Evolutionary conservation across 1,284 basidiomycete species (phyloP), one percentile per base, ranked within the genome.

Genomic region (Singerocomus inundabilis): DNA sequence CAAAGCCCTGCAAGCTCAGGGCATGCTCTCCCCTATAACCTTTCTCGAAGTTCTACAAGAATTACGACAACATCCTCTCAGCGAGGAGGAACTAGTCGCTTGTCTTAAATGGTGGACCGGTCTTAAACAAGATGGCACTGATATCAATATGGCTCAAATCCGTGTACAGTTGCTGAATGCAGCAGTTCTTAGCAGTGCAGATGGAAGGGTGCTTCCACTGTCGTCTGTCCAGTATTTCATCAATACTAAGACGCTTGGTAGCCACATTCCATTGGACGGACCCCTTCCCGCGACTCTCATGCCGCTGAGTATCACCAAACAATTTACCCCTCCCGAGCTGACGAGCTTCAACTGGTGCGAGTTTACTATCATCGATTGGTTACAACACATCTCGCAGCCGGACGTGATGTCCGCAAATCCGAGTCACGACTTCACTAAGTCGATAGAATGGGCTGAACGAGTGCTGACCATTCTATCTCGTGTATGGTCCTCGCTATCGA

Each of bases 101-200:
- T 95, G 91, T 67, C 74, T 98, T 56, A 81, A 83, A 51, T 99
- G 96, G 96, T 97, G 94, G 91, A 81, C 88, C 46, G 69, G 71
- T 21, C 68, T 92, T 13, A 81, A 82, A 35, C 77, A 79, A 41
- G 75, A 79, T 10, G 67, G n/a, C 45, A n/a, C 55, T 3, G 53
- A 55, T 11, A 37, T 66, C 16, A 61, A 75, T n/a, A 66, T 81
- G 40, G 61, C 71, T 7, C 71, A 74, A 18, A 73, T 84, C 38
- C 79, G 87, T 24, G 66, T 72, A 3, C 76, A 88, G 53, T 75
- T 95, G 6, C 68, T 95, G 8, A 78, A 86, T 50, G 85, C 85
- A 4, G 82, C 86, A 0, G 74, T 95, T 10, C 64, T 93, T 12
- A 70, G 78, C 3, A 60, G 69, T 9, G 73, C 73, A 34, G 61